These are phyloP conservation scores for Saccharomycopsis selenospora DNA, from an alignment of 805 yeast genomes.

Conservation along the genomic window DNA sequence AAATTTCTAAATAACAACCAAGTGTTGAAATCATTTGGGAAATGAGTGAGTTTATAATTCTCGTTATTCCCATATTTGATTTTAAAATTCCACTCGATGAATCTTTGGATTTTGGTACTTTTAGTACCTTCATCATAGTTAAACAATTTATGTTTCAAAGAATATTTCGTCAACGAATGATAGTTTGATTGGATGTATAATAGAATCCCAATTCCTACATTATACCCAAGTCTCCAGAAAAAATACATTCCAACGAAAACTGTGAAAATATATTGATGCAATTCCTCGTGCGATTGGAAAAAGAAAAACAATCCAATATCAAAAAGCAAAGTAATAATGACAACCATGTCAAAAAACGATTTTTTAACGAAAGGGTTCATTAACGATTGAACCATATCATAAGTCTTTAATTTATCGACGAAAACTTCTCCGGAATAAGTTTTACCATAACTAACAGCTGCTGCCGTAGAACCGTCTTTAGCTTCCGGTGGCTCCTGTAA, in stretches of 20 bases:
- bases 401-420: slow-evolving; percentile 46
- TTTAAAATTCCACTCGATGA: slow-evolving; percentile 39
- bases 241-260: slow-evolving; percentile 50
- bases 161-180: slow-evolving; percentile 45
- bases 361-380: slow-evolving; percentile 71
- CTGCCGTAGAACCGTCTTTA: no score
- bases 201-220: slow-evolving; percentile 70
- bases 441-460: slow-evolving; percentile 29
- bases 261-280: slow-evolving; percentile 23
- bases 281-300: slow-evolving; percentile 22
- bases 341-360: slow-evolving; percentile 56
- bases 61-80: slow-evolving; percentile 38
- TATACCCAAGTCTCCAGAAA: slow-evolving; percentile 71
- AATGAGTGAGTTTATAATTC: slow-evolving; percentile 30
- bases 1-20: slow-evolving; percentile 76
- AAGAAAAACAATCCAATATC: slow-evolving; percentile 31
- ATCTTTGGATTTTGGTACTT: slow-evolving; percentile 30
- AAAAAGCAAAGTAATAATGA: slow-evolving; percentile 38
- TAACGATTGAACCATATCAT: slow-evolving; percentile 76
- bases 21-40: slow-evolving; percentile 72
- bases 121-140: slow-evolving; percentile 26
- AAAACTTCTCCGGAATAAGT: slow-evolving; percentile 40
- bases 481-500: no score
- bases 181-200: slow-evolving; percentile 59
- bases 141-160: slow-evolving; percentile 41